A percentile compares a stretch with the other conserved stretches of the same genome.
Conservation (phyloP, 140 eudicot genomes). For the Bidens hawaiensis region DNA sequence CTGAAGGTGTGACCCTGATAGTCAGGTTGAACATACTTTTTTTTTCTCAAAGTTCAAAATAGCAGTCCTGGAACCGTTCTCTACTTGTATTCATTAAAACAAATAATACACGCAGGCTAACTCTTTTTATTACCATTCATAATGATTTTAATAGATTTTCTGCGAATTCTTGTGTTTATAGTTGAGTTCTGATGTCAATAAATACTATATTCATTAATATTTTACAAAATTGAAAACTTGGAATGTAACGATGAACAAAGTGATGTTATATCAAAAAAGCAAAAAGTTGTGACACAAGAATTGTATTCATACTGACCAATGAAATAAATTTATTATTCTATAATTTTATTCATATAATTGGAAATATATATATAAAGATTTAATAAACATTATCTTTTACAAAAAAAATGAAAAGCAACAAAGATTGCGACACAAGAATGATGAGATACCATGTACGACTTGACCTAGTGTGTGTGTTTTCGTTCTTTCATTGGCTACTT, state of each 20-base stretch:
- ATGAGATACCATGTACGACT: slow-evolving; percentile 6
- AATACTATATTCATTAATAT: too few relatives aligned
- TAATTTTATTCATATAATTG: background rate
- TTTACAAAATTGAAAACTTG: background rate
- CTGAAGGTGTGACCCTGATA: background rate
- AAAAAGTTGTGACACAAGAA: background rate
- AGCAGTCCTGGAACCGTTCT: background rate
- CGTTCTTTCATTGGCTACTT: slow-evolving; percentile 23
- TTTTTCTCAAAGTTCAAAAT: background rate
- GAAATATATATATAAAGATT: too few relatives aligned
- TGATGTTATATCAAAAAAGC: background rate
- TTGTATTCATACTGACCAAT: background rate
- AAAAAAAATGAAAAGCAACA: background rate
- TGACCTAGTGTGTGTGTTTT: slow-evolving; percentile 27
- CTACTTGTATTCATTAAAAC: background rate
- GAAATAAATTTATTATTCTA: background rate
- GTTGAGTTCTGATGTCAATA: too few relatives aligned
- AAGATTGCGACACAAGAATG: background rate
- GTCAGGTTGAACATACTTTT: background rate
- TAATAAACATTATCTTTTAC: background rate
- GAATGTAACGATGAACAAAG: background rate
- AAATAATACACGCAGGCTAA: too few relatives aligned
- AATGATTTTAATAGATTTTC: background rate
- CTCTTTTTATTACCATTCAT: background rate
- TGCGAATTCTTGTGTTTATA: background rate